phyloP scores from a whole-genome alignment of 2,329 filamentous ascomycete species.

The Pyrenophora graminea region DNA sequence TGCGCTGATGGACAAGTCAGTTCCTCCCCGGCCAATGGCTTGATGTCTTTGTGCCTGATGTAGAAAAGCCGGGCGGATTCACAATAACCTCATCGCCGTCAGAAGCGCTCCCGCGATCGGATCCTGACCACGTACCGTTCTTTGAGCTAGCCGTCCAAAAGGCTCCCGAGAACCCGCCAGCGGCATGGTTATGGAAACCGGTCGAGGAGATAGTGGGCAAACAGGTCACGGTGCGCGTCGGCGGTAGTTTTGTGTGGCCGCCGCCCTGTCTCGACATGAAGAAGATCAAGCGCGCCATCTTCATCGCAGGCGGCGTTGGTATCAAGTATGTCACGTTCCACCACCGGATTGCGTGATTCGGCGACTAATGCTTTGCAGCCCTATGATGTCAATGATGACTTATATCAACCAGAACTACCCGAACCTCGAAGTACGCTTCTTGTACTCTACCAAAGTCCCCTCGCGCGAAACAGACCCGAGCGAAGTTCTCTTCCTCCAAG shows the following conservation, averaged over 20 bases:
- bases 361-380: constrained; percentile 50
- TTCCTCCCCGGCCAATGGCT: constrained; percentile 89
- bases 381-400: constrained; percentile 73
- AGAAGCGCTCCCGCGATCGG: constrained; percentile 47
- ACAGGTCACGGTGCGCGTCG: constrained; percentile 70
- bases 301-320: constrained; percentile 81
- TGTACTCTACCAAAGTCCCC: constrained; percentile 64
- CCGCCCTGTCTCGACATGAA: constrained; percentile 56
- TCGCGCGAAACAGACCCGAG: constrained; percentile 32
- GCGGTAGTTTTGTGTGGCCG: constrained; percentile 81
- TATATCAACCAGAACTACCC: constrained; percentile 56
- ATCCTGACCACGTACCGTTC: constrained; percentile 50
- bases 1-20: constrained; percentile 43
- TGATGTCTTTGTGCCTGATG: constrained; percentile 74
- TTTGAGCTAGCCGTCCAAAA: constrained; percentile 79
- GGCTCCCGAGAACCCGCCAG: constrained; percentile 71
- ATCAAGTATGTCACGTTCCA: constrained; percentile 64
- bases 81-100: constrained; percentile 80
- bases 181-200: constrained; percentile 73
- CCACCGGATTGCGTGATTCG: background rate
- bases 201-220: constrained; percentile 60
- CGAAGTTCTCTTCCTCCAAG: constrained; percentile 44
- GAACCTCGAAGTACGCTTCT: constrained; percentile 56
- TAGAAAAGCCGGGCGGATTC: constrained; percentile 78
- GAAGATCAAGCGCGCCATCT: constrained; percentile 64